Evolutionary conservation across 177 flowering plant genomes (phyloP).

Genomic region (Vitis hybrid): DNA sequence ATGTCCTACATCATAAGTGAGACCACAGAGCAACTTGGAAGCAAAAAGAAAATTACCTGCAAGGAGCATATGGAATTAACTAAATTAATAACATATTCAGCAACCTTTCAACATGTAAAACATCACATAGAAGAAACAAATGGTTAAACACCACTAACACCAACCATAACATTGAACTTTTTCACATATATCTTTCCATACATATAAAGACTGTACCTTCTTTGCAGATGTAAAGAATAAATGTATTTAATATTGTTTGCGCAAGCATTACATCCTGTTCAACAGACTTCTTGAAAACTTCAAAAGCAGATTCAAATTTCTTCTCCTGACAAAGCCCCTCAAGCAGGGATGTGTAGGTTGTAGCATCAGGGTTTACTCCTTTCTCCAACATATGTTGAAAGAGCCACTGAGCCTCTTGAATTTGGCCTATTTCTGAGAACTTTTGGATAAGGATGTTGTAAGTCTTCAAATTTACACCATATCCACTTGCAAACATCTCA

Average conservation of each 20-base stretch:
- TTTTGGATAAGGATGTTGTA: conserved; percentile 71
- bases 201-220: conserved; percentile 42
- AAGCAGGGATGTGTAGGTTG: conserved; percentile 58
- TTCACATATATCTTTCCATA: neutral
- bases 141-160: neutral
- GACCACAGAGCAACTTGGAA: conserved; percentile 44
- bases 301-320: conserved; percentile 54
- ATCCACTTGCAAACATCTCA: conserved; percentile 91
- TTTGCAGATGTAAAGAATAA: conserved; percentile 57
- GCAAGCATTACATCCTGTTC: conserved; percentile 54
- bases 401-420: conserved; percentile 65
- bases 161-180: neutral
- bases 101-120: no score
- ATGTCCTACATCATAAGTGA: conserved; percentile 23
- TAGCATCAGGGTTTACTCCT: conserved; percentile 56
- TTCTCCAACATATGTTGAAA: conserved; percentile 69
- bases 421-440: conserved; percentile 60
- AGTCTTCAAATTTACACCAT: conserved; percentile 61
- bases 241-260: conserved; percentile 36
- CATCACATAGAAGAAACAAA: neutral
- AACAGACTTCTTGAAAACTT: conserved; percentile 45
- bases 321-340: conserved; percentile 63
- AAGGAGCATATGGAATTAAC: conserved; percentile 13
- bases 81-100: neutral
- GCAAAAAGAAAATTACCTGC: conserved; percentile 61